These are phyloP conservation scores for Polychytrium aggregatum DNA, from an alignment of 192 early-diverging fungal genomes.

Conservation along the genomic window DNA sequence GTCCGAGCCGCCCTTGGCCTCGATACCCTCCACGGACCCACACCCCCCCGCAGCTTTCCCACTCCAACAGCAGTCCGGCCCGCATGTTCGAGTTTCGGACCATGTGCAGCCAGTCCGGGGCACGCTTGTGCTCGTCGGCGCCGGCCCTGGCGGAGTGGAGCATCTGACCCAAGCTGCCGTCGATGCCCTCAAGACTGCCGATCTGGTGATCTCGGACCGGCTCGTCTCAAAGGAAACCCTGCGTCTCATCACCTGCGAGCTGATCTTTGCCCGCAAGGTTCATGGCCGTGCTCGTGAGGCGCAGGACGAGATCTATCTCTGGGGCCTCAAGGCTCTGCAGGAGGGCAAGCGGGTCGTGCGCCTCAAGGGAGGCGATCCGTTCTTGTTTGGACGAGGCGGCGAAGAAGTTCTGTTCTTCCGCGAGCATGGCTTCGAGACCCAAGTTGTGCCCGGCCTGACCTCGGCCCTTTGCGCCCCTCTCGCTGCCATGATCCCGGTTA, in stretches of 20 bases:
- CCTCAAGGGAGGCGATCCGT: slow-evolving; percentile 80
- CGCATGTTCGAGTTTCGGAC: slow-evolving; percentile 18
- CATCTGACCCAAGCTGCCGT: slow-evolving; percentile 64
- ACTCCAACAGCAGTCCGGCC: background rate
- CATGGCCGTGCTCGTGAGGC: slow-evolving; percentile 50
- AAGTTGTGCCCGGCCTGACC: slow-evolving; percentile 67
- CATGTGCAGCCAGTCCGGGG: too few relatives aligned
- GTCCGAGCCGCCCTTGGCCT: background rate
- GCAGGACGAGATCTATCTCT: slow-evolving; percentile 63
- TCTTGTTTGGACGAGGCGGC: slow-evolving; percentile 77
- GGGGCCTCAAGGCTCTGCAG: slow-evolving; percentile 56
- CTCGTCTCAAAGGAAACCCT: slow-evolving; percentile 63
- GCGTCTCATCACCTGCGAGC: slow-evolving; percentile 4
- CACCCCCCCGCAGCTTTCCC: slow-evolving; percentile 1
- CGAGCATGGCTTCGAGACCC: slow-evolving; percentile 46
- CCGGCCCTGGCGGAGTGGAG: slow-evolving; percentile 74
- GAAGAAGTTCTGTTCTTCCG: slow-evolving; percentile 74
- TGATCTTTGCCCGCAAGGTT: slow-evolving; percentile 66
- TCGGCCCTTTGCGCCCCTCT: slow-evolving; percentile 67
- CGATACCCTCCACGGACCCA: background rate
- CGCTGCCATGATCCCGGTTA: slow-evolving; percentile 69
- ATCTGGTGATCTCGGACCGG: slow-evolving; percentile 74
- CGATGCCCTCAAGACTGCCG: slow-evolving; percentile 36
- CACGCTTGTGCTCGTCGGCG: slow-evolving; percentile 72
- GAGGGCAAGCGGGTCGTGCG: slow-evolving; percentile 61